A percentile compares a stretch with the other conserved stretches of the same genome.
These are phyloP conservation scores for Rheum nobile DNA, from an alignment of 148 eudicot species.

Conservation along the genomic window DNA sequence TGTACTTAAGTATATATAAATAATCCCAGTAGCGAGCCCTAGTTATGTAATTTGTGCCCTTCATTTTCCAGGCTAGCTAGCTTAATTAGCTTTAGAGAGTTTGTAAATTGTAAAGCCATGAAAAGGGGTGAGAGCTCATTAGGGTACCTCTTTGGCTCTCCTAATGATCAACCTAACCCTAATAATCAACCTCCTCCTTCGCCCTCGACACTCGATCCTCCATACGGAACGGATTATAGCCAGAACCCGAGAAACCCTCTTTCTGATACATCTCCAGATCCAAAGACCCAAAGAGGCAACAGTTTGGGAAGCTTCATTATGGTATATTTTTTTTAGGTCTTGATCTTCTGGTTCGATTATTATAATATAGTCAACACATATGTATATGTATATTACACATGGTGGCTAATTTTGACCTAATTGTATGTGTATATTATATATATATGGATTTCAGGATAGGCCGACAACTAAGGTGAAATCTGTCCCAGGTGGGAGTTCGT, in stretches of 20 bases:
- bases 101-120: slow-evolving; percentile 18
- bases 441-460: slow-evolving; percentile 32
- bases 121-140: slow-evolving; percentile 68
- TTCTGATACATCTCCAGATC: slow-evolving; percentile 9
- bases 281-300: slow-evolving; percentile 28
- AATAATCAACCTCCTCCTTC: slow-evolving; percentile 19
- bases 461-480: slow-evolving; percentile 67
- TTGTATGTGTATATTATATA: neutral
- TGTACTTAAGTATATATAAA: neutral
- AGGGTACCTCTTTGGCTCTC: slow-evolving; percentile 61
- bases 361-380: no score
- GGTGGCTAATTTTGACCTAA: slow-evolving; percentile 14
- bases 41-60: neutral
- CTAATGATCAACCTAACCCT: slow-evolving; percentile 14
- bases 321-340: no score
- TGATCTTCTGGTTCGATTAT: no score
- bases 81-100: neutral
- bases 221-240: slow-evolving; percentile 35
- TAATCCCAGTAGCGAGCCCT: neutral
- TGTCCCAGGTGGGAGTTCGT: slow-evolving; percentile 75
- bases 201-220: slow-evolving; percentile 31
- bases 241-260: slow-evolving; percentile 10
- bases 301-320: slow-evolving; percentile 46
- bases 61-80: neutral
- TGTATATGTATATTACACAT: slow-evolving; percentile 2